Conservation (phyloP, 495 filamentous ascomycete species). For the Recurvomyces mirabilis region DNA sequence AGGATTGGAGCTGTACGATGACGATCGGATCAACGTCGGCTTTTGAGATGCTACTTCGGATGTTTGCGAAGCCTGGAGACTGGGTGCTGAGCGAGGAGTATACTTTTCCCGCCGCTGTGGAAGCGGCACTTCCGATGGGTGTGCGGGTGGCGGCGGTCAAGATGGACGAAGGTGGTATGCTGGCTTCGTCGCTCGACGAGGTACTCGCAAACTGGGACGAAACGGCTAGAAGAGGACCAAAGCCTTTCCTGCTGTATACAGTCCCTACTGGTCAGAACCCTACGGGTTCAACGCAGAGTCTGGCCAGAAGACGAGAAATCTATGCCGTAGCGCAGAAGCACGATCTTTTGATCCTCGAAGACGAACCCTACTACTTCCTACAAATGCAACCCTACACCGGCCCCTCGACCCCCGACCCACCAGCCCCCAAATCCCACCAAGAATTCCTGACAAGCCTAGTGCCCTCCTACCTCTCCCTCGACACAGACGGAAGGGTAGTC, state of each 20-base stretch:
- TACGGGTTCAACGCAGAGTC: slow-evolving; percentile 70
- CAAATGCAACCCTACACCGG: slow-evolving; percentile 82
- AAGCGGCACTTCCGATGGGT: slow-evolving; percentile 70
- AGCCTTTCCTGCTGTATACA: slow-evolving; percentile 71
- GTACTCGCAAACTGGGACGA: slow-evolving; percentile 59
- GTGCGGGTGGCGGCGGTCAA: slow-evolving; percentile 57
- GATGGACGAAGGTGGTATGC: slow-evolving; percentile 69
- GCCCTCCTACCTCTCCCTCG: slow-evolving; percentile 50
- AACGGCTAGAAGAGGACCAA: slow-evolving; percentile 43
- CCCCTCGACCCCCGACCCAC: slow-evolving; percentile 36
- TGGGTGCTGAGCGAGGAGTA: slow-evolving; percentile 74
- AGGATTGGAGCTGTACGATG: slow-evolving; percentile 70
- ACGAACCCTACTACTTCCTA: slow-evolving; percentile 93
- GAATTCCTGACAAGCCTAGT: slow-evolving; percentile 51
- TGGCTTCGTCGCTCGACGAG: slow-evolving; percentile 54
- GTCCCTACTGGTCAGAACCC: slow-evolving; percentile 87
- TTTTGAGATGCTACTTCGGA: slow-evolving; percentile 64
- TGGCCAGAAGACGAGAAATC: slow-evolving; percentile 51
- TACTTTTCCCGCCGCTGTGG: slow-evolving; percentile 71
- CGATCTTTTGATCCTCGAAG: slow-evolving; percentile 80
- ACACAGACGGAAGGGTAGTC: slow-evolving; percentile 55
- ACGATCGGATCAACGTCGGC: slow-evolving; percentile 68
- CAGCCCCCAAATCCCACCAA: slow-evolving; percentile 43
- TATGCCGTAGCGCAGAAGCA: slow-evolving; percentile 72
- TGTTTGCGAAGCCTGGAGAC: slow-evolving; percentile 64